phyloP scores from a whole-genome alignment of 768 basidiomycete genomes.

The Cantharellus anzutake region DNA sequence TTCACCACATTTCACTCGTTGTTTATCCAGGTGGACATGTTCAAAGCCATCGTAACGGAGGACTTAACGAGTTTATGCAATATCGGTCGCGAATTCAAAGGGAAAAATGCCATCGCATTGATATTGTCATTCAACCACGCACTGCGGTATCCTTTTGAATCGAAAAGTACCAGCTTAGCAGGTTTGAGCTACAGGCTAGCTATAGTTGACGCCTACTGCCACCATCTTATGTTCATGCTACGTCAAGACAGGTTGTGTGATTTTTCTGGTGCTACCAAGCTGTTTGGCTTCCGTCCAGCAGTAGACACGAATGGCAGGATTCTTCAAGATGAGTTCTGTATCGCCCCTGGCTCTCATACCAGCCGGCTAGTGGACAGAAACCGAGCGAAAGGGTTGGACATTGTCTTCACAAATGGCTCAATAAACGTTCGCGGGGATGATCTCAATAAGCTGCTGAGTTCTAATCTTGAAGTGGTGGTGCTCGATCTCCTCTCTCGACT shows the following conservation, averaged over 20 bases:
- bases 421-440: background rate
- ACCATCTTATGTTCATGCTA: background rate
- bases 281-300: background rate
- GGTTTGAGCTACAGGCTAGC: background rate
- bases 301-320: background rate
- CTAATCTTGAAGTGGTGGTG: background rate
- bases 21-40: background rate
- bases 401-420: background rate
- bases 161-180: background rate
- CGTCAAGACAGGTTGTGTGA: background rate
- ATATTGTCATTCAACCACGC: background rate
- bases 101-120: background rate
- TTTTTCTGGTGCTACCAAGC: background rate
- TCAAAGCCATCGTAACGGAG: background rate
- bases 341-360: background rate
- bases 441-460: background rate
- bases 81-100: background rate
- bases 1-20: background rate
- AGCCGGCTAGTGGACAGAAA: background rate
- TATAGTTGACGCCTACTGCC: background rate
- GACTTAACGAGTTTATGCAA: background rate
- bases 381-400: background rate
- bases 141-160: background rate
- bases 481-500: background rate
- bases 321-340: background rate